These are phyloP conservation scores for Magnolia kwangsiensis DNA, from an alignment of 164 flowering plant species.

Conservation along the genomic window DNA sequence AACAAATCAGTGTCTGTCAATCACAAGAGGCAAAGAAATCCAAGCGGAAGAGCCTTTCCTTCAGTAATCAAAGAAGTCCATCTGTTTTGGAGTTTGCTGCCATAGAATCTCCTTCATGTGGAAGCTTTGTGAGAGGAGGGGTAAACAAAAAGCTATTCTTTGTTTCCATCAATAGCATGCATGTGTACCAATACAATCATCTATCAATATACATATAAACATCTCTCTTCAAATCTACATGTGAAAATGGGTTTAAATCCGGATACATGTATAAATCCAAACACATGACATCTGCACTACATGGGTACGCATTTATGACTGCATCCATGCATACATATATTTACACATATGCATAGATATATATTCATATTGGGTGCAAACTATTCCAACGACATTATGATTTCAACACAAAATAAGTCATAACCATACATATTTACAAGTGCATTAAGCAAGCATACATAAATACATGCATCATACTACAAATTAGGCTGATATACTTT, in stretches of 20 bases:
- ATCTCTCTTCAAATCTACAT: not conserved
- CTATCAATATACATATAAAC: not conserved
- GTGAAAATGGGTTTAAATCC: not conserved
- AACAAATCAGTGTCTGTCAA: not conserved
- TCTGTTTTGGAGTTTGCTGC: constrained; percentile 21
- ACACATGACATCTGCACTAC: not conserved
- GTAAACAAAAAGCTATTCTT: constrained; percentile 24
- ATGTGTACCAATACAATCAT: too few species aligned
- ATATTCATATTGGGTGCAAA: too few species aligned
- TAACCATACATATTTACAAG: too few species aligned
- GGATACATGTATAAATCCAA: not conserved
- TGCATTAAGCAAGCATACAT: too few species aligned
- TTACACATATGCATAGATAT: too few species aligned
- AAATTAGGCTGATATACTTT: too few species aligned
- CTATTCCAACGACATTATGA: too few species aligned
- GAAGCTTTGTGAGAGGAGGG: constrained; percentile 24
- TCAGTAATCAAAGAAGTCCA: not conserved
- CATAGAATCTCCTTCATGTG: constrained; percentile 25
- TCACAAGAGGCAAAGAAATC: not conserved
- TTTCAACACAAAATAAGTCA: too few species aligned
- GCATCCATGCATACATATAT: too few species aligned
- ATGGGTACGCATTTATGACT: too few species aligned
- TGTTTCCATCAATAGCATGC: not conserved
- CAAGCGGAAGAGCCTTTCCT: not conserved
- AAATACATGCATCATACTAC: too few species aligned